Conservation (phyloP, 208 protist species). For the Porcisia hertigi region DNA sequence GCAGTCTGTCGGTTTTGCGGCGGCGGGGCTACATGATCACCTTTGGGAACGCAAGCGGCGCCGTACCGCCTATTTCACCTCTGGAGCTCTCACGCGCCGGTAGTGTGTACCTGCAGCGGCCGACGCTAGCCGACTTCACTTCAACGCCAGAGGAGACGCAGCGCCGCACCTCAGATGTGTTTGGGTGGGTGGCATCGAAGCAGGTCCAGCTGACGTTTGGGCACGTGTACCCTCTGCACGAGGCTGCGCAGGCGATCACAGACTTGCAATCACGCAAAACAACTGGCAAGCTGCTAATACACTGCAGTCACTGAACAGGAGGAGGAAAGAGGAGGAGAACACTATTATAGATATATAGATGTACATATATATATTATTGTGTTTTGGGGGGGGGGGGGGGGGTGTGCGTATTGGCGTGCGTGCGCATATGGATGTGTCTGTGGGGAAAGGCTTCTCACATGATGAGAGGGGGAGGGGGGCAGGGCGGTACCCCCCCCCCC, state of each 20-base stretch:
- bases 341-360: not conserved
- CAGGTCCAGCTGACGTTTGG: slow-evolving; percentile 55
- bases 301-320: slow-evolving; percentile 20
- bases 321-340: no score
- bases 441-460: no score
- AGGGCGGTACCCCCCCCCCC: no score
- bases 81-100: slow-evolving; percentile 53
- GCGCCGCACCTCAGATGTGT: slow-evolving; percentile 60
- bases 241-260: slow-evolving; percentile 64
- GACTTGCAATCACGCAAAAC: slow-evolving; percentile 49
- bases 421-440: no score
- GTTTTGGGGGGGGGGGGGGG: not conserved
- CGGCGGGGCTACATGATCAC: slow-evolving; percentile 83
- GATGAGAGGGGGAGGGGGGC: no score
- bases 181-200: slow-evolving; percentile 50
- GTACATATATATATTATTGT: not conserved
- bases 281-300: slow-evolving; percentile 55
- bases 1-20: slow-evolving; percentile 66
- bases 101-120: slow-evolving; percentile 85
- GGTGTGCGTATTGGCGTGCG: no score
- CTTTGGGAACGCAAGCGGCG: slow-evolving; percentile 92
- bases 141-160: slow-evolving; percentile 36
- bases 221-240: slow-evolving; percentile 45
- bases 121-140: slow-evolving; percentile 71
- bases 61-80: slow-evolving; percentile 62